Percentiles rank a stretch among this genome's conserved stretches.
These are phyloP conservation scores for Termitomyces sp. DNA, from an alignment of 768 basidiomycete species.

Conservation along the genomic window DNA sequence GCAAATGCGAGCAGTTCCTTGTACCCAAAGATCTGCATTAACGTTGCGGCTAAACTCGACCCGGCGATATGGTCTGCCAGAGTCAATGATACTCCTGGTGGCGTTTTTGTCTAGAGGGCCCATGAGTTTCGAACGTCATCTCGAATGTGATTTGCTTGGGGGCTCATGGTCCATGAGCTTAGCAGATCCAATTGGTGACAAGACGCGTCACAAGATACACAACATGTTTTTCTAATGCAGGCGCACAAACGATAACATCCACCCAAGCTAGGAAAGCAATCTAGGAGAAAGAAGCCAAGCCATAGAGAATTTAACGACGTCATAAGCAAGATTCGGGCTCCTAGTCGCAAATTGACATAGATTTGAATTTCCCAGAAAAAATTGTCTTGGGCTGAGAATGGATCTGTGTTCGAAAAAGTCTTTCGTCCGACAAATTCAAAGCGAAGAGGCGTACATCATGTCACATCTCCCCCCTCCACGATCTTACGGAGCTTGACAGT, in stretches of 20 bases:
- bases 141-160: not conserved
- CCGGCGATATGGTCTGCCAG: not conserved
- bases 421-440: not conserved
- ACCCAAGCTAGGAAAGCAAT: not conserved
- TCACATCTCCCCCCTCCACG: not conserved
- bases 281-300: not conserved
- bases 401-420: conserved; percentile 14
- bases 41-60: not conserved
- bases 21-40: no score
- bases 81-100: not conserved
- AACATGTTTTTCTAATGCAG: not conserved
- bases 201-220: not conserved
- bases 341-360: not conserved
- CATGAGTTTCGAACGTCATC: not conserved
- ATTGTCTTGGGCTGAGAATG: conserved; percentile 9
- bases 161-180: not conserved
- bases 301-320: not conserved
- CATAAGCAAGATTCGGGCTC: not conserved
- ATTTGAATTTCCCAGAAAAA: not conserved
- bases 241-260: not conserved
- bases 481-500: not conserved
- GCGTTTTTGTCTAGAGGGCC: not conserved
- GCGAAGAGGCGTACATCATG: not conserved
- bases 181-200: not conserved
- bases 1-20: not conserved